A percentile compares a stretch with the other conserved stretches of the same genome.
These are phyloP conservation scores for Aureoboletus auriporus DNA, from an alignment of 768 basidiomycete species.

Conservation along the genomic window DNA sequence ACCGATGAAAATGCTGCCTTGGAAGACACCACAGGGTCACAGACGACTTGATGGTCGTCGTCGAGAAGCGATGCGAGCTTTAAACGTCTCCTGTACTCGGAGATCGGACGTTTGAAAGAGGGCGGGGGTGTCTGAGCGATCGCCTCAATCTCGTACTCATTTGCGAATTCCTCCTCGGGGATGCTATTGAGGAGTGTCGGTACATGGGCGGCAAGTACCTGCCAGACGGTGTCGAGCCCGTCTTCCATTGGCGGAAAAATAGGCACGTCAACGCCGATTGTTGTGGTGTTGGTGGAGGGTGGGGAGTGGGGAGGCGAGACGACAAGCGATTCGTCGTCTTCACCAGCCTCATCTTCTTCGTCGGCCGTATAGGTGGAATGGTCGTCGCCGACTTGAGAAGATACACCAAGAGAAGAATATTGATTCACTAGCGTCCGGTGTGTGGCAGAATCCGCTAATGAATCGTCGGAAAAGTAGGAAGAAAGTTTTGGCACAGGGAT, in stretches of 20 bases:
- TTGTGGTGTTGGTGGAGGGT: background rate
- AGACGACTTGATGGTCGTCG: background rate
- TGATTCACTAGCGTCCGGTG: background rate
- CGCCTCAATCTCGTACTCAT: constrained; percentile 1
- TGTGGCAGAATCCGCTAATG: background rate
- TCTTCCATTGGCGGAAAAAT: background rate
- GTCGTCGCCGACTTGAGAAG: background rate
- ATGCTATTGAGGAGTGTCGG: constrained; percentile 5
- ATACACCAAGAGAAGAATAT: background rate
- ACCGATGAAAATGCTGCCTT: background rate
- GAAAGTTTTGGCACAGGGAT: constrained; percentile 10
- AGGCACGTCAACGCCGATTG: background rate
- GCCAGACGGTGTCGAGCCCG: background rate
- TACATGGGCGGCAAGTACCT: background rate
- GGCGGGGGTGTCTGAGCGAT: background rate
- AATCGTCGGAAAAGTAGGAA: constrained; percentile 7
- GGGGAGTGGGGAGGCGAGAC: background rate
- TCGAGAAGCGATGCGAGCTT: background rate
- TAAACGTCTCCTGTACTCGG: background rate
- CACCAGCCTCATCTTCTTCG: constrained; percentile 1
- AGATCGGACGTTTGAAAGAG: background rate
- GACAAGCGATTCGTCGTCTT: background rate
- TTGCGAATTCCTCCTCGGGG: constrained; percentile 7
- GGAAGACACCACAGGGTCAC: background rate
- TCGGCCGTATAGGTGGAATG: constrained; percentile 4